Conservation (phyloP, 2,329 filamentous ascomycete species). For the Colletotrichum trifolii region DNA sequence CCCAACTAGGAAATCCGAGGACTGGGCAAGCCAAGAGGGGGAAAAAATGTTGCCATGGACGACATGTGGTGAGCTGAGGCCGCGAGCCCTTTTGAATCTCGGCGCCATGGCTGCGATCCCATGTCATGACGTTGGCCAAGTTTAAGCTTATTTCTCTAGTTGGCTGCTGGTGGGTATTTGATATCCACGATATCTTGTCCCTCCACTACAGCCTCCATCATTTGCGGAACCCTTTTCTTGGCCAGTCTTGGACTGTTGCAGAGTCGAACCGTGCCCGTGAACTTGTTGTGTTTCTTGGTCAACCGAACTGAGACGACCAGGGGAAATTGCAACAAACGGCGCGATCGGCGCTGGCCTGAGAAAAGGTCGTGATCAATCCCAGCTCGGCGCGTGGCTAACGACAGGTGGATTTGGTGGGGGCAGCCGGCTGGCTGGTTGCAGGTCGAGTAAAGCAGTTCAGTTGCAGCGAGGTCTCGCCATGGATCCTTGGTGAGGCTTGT, state of each 20-base stretch:
- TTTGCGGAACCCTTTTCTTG: conserved; percentile 26
- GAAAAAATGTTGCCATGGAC: background rate
- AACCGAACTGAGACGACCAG: too few species aligned
- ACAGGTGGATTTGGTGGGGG: too few species aligned
- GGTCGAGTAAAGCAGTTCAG: too few species aligned
- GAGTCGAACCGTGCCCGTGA: background rate
- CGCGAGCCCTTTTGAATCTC: conserved; percentile 26
- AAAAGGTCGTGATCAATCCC: background rate
- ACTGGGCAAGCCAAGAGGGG: conserved; percentile 15
- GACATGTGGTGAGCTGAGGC: conserved; percentile 2
- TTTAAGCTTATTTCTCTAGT: conserved; percentile 36
- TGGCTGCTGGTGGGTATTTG: conserved; percentile 12
- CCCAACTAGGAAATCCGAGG: conserved; percentile 30
- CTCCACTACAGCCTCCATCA: conserved; percentile 25
- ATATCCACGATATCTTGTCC: conserved; percentile 24
- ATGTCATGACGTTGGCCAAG: conserved; percentile 36
- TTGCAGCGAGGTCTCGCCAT: too few species aligned
- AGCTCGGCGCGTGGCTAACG: too few species aligned
- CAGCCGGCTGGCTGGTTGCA: too few species aligned
- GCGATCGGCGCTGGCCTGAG: conserved; percentile 8
- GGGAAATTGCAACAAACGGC: background rate
- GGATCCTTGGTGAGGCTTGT: too few species aligned
- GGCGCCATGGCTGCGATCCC: conserved; percentile 25
- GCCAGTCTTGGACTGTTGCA: conserved; percentile 12
- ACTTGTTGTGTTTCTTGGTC: background rate